A percentile compares a stretch with the other conserved stretches of the same genome.
Conservation (phyloP, 139 green algal species). For the Chlamydomonas eustigma region DNA sequence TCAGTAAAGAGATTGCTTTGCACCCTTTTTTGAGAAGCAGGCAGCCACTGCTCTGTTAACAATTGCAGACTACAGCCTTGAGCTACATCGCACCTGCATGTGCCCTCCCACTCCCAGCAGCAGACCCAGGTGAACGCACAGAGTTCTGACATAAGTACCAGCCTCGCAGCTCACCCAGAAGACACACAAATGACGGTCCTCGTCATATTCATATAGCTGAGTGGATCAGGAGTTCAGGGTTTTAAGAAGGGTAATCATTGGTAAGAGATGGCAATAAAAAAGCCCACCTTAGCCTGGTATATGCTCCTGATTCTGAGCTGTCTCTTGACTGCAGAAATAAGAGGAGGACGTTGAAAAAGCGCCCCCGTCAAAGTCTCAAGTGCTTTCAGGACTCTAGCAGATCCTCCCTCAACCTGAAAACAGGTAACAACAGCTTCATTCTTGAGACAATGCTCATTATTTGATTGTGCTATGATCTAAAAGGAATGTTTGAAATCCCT, state of each 20-base stretch:
- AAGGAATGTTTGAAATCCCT: too few relatives aligned
- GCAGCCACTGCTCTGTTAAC: too few relatives aligned
- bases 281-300: conserved; percentile 56
- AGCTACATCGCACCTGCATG: conserved; percentile 94
- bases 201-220: conserved; percentile 90
- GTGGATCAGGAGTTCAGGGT: background rate
- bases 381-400: background rate
- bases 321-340: conserved; percentile 98
- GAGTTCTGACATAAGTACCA: conserved; percentile 93
- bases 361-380: conserved; percentile 74
- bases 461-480: background rate
- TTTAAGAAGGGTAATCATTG: background rate
- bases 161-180: conserved; percentile 98
- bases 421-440: too few relatives aligned
- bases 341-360: conserved; percentile 94
- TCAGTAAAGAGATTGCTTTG: too few relatives aligned
- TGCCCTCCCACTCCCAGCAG: conserved; percentile 93
- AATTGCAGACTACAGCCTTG: too few relatives aligned
- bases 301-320: conserved; percentile 97
- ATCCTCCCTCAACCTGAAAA: conserved; percentile 2
- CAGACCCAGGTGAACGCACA: conserved; percentile 97
- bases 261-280: background rate
- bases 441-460: too few relatives aligned
- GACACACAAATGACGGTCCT: conserved; percentile 86
- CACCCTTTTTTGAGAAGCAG: too few relatives aligned